Evolutionary conservation across 1,284 basidiomycete species (phyloP), one percentile per base, ranked within the genome.

Genomic region (Singerocomus inundabilis): DNA sequence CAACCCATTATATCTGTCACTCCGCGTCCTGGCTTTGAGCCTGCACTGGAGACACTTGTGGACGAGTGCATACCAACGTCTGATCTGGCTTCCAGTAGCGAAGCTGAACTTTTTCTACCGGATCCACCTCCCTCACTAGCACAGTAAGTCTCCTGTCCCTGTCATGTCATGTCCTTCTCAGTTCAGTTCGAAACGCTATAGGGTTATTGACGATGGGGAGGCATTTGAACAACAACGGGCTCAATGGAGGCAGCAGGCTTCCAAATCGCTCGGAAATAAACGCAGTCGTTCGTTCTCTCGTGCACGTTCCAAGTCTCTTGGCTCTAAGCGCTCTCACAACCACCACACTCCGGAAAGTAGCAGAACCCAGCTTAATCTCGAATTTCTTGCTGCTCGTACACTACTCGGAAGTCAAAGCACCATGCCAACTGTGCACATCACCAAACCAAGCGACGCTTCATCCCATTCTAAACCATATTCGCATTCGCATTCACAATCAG

Each of bases 131-230:
- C 82, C 25, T 86, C 85, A 15, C 64, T 88, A 33, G 69, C 73
- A 37, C 74, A 74, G 86, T 88, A 62, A 56, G 79, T 73, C 15
- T 18, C 37, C 21, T 50, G 33, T 16, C 7, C 18, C 35, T 45
- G 28, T 38, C 32, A 25, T 30, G 49, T 47, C 42, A 36, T n/a
- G 8, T 43, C 38, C 21, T 8, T 49, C 26, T 38, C 24, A 11
- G 7, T 31, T 54, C 1, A 61, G 5, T 1, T 24, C 4, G 16
- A 3, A 34, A 31, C 16, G 6, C 43, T 53, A 15, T 47, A 89
- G 87, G 58, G 85, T 88, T 21, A 68, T 90, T 7, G 78, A 79
- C 53, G 82, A 87, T 54, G 78, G 81, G 12, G 71, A 79, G 48
- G 70, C 72, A 45, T 73, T 89, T 12, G 75, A 81, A 21, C 71